These are phyloP conservation scores for Cladosporium oxysporum DNA, from an alignment of 2,329 filamentous ascomycete species.

Conservation along the genomic window DNA sequence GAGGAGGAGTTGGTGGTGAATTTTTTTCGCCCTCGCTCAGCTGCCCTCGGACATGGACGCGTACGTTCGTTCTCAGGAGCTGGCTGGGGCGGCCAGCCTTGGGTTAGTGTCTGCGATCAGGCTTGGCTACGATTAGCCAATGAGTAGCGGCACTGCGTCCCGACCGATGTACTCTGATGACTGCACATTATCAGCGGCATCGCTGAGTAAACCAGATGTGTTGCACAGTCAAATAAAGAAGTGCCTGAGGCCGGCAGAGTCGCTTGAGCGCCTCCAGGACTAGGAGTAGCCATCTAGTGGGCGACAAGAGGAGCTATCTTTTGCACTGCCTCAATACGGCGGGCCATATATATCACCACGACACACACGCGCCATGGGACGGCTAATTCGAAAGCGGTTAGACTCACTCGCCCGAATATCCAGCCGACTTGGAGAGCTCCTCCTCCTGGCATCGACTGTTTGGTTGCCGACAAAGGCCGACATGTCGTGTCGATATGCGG, in stretches of 20 bases:
- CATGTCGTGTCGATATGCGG: neutral
- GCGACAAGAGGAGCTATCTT: slow-evolving; percentile 9
- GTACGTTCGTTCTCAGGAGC: slow-evolving; percentile 13
- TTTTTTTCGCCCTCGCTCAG: slow-evolving; percentile 1
- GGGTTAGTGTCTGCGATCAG: slow-evolving; percentile 14
- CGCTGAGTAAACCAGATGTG: neutral
- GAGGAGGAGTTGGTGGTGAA: slow-evolving; percentile 4
- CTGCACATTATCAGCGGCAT: slow-evolving; percentile 16
- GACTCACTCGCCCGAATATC: neutral
- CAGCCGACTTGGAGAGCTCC: neutral
- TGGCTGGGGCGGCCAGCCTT: slow-evolving; percentile 6
- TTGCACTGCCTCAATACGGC: slow-evolving; percentile 19
- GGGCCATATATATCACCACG: neutral
- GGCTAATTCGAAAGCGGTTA: neutral
- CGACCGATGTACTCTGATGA: slow-evolving; percentile 17
- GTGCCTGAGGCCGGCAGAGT: slow-evolving; percentile 17
- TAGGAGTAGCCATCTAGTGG: slow-evolving; percentile 11
- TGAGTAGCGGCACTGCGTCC: neutral
- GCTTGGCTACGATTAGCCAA: slow-evolving; percentile 14
- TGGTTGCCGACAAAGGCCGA: slow-evolving; percentile 7
- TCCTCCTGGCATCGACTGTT: neutral
- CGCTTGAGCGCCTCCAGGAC: slow-evolving; percentile 9
- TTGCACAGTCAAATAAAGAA: slow-evolving; percentile 10
- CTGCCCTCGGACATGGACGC: slow-evolving; percentile 15
- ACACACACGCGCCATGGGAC: neutral